These are phyloP conservation scores for Terfezia boudieri DNA, from an alignment of 495 filamentous ascomycete genomes.

Conservation along the genomic window DNA sequence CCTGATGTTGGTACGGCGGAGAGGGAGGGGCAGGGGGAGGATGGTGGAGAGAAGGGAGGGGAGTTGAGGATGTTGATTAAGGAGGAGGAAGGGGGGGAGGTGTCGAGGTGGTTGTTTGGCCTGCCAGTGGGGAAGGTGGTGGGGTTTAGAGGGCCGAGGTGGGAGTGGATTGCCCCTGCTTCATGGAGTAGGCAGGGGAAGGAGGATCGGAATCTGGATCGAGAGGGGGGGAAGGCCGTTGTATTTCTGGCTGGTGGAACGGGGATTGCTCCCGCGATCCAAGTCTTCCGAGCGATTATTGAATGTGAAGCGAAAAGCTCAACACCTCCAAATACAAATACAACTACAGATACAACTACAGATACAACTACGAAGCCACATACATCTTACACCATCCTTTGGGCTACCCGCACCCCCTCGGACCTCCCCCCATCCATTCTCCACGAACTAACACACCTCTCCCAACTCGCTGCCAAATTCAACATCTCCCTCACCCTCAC, in stretches of 20 bases:
- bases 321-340: neutral
- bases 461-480: neutral
- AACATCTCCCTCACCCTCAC: neutral
- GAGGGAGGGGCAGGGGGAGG: too few relatives aligned
- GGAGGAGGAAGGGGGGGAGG: constrained; percentile 32
- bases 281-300: constrained; percentile 42
- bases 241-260: constrained; percentile 85
- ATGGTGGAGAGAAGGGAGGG: constrained; percentile 13
- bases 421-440: neutral
- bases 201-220: neutral
- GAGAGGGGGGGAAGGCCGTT: constrained; percentile 20
- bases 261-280: constrained; percentile 76
- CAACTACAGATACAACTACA: neutral
- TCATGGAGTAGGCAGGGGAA: neutral
- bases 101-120: constrained; percentile 30
- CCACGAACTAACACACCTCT: neutral
- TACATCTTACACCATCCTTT: constrained; percentile 27
- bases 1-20: constrained; percentile 7
- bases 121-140: constrained; percentile 37
- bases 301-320: constrained; percentile 10
- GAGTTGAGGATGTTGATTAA: constrained; percentile 34
- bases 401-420: constrained; percentile 27
- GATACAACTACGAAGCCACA: too few relatives aligned
- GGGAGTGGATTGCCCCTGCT: constrained; percentile 40
- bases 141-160: constrained; percentile 54